Evolutionary conservation across 2,329 filamentous ascomycete genomes (phyloP), one percentile per base, ranked within the genome.

Genomic region (Botryosphaeria agaves): DNA sequence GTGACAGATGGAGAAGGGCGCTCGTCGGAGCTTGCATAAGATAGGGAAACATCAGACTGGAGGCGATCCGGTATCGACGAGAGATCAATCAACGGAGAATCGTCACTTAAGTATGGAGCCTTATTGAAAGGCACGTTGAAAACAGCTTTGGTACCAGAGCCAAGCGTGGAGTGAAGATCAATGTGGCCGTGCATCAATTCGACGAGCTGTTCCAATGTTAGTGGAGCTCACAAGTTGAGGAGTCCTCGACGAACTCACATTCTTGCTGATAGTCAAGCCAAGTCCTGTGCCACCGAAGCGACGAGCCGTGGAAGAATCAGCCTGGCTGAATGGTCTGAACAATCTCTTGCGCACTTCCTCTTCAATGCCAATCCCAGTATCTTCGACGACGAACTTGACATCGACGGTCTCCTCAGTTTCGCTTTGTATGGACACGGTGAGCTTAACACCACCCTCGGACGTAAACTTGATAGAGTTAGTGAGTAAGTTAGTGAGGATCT

Each of bases 281-380:
- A 87, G 55, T 1, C 79, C 80, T 1, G 79, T 85, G 1, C 80
- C 80, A 23, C 78, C 78, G 47, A 83, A 85, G n/a, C 72, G 66
- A 31, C 79, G 62, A 12, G 79, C 78, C 0, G 80, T 85, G 3
- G 78, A 84, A 1, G 78, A 72, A 44, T 87, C 81, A 4, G 79
- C 80, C 49, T 89, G 81, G 36, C 73, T 80, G 49, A 87, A 89
- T 0, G 81, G 80, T 38, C 76, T 74, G 53, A 87, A 89, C 1
- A 87, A 59, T 21, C 67, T 67, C 42, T 72, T 73, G 12, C 72
- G 66, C 4, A 84, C 76, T 33, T 81, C 75, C 28, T 84, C 75
- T 38, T 83, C 76, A 18, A 87, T 85, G 3, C 80, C 80, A 30
- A 87, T 84, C 0, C 81, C 80, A 0, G 76, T 81, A 40, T 89